Evolutionary conservation across 208 protist genomes (phyloP).

Genomic region (Crithidia bombi): DNA sequence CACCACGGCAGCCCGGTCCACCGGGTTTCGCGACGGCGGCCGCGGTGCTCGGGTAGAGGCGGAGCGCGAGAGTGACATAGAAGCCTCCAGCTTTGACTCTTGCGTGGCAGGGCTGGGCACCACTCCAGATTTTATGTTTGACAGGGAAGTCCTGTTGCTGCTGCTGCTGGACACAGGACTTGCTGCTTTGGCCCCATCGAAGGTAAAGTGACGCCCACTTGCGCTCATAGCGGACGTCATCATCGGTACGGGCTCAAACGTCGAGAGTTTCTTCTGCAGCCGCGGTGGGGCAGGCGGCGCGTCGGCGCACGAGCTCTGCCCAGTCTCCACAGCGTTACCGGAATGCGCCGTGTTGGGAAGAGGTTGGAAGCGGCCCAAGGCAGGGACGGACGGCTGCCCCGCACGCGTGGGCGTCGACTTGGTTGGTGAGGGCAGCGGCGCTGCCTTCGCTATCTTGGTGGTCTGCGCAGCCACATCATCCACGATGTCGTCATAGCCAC

Average conservation of each 20-base stretch:
- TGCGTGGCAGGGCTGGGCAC: background rate
- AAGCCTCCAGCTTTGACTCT: background rate
- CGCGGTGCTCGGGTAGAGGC: background rate
- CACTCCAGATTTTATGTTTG: no score
- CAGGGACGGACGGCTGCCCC: background rate
- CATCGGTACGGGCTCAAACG: slow-evolving; percentile 4
- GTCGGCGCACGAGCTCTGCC: no score
- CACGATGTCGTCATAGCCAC: background rate
- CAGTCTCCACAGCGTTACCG: no score
- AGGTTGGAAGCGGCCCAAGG: background rate
- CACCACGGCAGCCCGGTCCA: background rate
- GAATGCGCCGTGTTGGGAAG: background rate
- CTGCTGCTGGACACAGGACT: background rate
- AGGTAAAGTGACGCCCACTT: background rate
- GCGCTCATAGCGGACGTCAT: background rate
- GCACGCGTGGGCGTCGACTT: background rate
- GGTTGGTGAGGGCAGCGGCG: background rate
- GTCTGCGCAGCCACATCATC: background rate
- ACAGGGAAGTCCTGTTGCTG: background rate
- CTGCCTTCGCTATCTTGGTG: background rate
- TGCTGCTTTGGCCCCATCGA: background rate
- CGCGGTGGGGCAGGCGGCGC: background rate
- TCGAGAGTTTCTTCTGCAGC: background rate
- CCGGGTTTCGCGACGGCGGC: background rate
- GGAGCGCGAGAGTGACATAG: background rate